A percentile compares a stretch with the other conserved stretches of the same genome.
phyloP scores from a whole-genome alignment of 495 filamentous ascomycete genomes.

The Penicillium paradoxum region DNA sequence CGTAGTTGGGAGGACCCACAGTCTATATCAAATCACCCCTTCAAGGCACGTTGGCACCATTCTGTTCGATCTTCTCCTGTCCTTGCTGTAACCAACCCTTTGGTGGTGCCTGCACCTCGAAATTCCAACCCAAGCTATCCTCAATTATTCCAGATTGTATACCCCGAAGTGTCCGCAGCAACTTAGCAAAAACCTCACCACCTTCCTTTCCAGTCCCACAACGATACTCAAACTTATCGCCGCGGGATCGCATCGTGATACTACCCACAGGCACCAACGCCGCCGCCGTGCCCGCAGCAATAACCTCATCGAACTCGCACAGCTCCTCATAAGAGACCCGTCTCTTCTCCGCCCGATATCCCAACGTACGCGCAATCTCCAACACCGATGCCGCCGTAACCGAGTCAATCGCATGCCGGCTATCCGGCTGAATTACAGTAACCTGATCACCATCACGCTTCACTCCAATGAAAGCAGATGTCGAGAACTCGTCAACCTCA shows the following conservation, averaged over 20 bases:
- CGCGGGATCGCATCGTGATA: constrained; percentile 64
- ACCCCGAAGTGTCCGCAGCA: constrained; percentile 72
- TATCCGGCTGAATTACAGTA: constrained; percentile 74
- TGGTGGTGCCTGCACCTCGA: constrained; percentile 31
- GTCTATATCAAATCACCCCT: no score
- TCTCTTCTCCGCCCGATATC: constrained; percentile 62
- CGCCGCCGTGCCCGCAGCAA: constrained; percentile 90
- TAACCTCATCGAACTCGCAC: constrained; percentile 69
- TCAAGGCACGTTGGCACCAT: constrained; percentile 29
- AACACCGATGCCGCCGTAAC: constrained; percentile 70
- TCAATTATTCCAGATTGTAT: constrained; percentile 76
- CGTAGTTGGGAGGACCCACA: no score
- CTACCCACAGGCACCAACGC: constrained; percentile 85
- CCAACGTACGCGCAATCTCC: constrained; percentile 60
- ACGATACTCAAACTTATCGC: constrained; percentile 66
- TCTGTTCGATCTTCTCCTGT: constrained; percentile 17
- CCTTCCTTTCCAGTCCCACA: constrained; percentile 61
- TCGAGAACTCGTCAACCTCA: constrained; percentile 88
- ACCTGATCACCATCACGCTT: constrained; percentile 49
- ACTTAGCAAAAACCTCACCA: constrained; percentile 60
- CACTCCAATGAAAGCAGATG: constrained; percentile 77
- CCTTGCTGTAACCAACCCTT: constrained; percentile 29
- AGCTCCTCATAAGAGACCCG: constrained; percentile 65
- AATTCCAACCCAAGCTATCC: constrained; percentile 71
- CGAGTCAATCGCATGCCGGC: constrained; percentile 74